Conservation (phyloP, 1,139 yeast species). For the Pichia sp. region DNA sequence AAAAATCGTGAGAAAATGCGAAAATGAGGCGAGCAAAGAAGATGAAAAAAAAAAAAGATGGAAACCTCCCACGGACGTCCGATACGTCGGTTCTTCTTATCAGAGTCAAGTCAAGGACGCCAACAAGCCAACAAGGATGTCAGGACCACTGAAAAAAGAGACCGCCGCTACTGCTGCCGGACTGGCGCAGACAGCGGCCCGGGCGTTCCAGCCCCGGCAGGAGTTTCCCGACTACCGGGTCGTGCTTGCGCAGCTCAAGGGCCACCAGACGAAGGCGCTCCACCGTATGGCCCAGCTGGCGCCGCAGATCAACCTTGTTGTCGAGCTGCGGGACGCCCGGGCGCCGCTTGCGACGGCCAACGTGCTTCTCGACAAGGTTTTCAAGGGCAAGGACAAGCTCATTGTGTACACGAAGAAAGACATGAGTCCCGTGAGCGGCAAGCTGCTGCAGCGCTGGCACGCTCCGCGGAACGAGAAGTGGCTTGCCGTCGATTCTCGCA, state of each 20-base stretch:
- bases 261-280: slow-evolving; percentile 84
- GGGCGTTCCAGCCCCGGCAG: slow-evolving; percentile 26
- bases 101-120: no score
- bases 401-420: slow-evolving; percentile 71
- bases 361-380: slow-evolving; percentile 66
- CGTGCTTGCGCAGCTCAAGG: slow-evolving; percentile 78
- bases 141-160: neutral
- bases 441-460: slow-evolving; percentile 52
- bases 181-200: neutral
- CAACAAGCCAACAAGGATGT: neutral
- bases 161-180: neutral
- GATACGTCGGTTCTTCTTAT: no score
- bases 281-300: slow-evolving; percentile 64
- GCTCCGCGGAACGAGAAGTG: slow-evolving; percentile 39
- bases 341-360: slow-evolving; percentile 86
- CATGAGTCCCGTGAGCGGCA: slow-evolving; percentile 26
- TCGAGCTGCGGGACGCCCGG: slow-evolving; percentile 83
- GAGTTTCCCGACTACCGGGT: slow-evolving; percentile 66
- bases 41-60: no score
- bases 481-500: slow-evolving; percentile 58
- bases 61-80: no score
- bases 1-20: no score
- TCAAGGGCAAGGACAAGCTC: slow-evolving; percentile 54
- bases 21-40: no score
- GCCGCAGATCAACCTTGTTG: slow-evolving; percentile 73